Percentiles rank a stretch among this genome's conserved stretches.
Evolutionary conservation across 805 yeast species (phyloP).

Genomic region (Candida andamanensis): DNA sequence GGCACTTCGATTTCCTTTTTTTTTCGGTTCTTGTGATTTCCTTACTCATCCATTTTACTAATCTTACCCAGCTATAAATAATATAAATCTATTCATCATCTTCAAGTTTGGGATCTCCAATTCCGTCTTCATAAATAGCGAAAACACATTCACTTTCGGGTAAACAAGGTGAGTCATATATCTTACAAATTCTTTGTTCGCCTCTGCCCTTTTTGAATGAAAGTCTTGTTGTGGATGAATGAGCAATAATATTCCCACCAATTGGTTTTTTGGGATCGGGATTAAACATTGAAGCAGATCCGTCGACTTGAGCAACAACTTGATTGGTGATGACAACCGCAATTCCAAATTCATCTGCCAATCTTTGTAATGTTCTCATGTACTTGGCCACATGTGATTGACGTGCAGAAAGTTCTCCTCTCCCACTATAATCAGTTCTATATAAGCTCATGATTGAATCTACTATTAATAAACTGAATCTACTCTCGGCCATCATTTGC

Average conservation of each 20-base stretch:
- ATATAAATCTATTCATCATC: slow-evolving; percentile 33
- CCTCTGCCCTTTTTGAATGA: slow-evolving; percentile 88
- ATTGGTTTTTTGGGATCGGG: slow-evolving; percentile 98
- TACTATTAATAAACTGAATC: slow-evolving; percentile 87
- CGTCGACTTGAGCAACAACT: slow-evolving; percentile 97
- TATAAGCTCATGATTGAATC: slow-evolving; percentile 96
- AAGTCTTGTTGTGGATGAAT: slow-evolving; percentile 89
- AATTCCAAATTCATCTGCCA: slow-evolving; percentile 96
- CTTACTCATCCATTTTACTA: too few relatives aligned
- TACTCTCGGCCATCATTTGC: slow-evolving; percentile 90
- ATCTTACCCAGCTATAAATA: not conserved
- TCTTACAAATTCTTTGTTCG: slow-evolving; percentile 88
- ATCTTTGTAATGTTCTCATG: slow-evolving; percentile 83
- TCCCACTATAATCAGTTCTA: slow-evolving; percentile 90
- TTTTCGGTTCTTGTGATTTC: too few relatives aligned
- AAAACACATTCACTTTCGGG: slow-evolving; percentile 95
- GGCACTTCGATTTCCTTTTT: too few relatives aligned
- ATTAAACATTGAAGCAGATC: slow-evolving; percentile 73
- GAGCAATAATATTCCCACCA: slow-evolving; percentile 97
- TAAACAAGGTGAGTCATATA: slow-evolving; percentile 92
- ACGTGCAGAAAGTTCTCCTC: slow-evolving; percentile 93
- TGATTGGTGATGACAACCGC: slow-evolving; percentile 92
- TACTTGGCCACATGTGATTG: slow-evolving; percentile 92
- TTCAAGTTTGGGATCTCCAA: slow-evolving; percentile 90
- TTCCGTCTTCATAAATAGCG: slow-evolving; percentile 94